Evolutionary conservation across 1,284 basidiomycete species (phyloP), one percentile per base, ranked within the genome.

Genomic region (Trichosporon sp.): DNA sequence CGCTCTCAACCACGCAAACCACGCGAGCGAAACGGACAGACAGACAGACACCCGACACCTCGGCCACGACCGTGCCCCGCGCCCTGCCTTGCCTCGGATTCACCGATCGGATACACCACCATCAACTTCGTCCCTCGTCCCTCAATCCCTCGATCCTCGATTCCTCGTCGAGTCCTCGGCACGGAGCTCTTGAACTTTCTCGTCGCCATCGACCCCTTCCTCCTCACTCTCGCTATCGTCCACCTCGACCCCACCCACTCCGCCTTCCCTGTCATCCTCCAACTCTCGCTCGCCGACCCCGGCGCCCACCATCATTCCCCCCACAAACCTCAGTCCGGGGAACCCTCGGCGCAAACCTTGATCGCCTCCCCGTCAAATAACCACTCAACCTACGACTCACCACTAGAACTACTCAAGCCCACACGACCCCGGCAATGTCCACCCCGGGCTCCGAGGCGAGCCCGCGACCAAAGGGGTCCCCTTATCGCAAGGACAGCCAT

Each of bases 381-480:
- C n/a, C n/a, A n/a, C n/a, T n/a, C n/a, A n/a, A n/a, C n/a, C n/a
- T n/a, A n/a, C n/a, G 33, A 34, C 33, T 13, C 8, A 37, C 34
- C 4, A 37, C 4, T 3, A 37, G 34, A 37, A 11, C 5, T 11
- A 37, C 34, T 37, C n/a, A 21, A 21, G 9, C 32, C 6, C 32
- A 14, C 46, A 16, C 25, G 49, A 34, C 14, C 32, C n/a, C n/a
- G n/a, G n/a, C n/a, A n/a, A 60, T 60, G 49, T 60, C 56, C 32
- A 57, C 56, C 16, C 56, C 56, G 16, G 56, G 33, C 21, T 57
- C 56, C 19, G 56, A 57, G 32, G 32, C 56, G 56, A 34, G 32
- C 32, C 56, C 56, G 21, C 56, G 32, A 11, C 32, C 31, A 10
- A 57, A 36, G 21, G 56, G 21, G 19, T 33, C 56, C 21, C 32